Base-by-base conservation (phyloP, 164 flowering plant species). In the Annona cherimola region DNA sequence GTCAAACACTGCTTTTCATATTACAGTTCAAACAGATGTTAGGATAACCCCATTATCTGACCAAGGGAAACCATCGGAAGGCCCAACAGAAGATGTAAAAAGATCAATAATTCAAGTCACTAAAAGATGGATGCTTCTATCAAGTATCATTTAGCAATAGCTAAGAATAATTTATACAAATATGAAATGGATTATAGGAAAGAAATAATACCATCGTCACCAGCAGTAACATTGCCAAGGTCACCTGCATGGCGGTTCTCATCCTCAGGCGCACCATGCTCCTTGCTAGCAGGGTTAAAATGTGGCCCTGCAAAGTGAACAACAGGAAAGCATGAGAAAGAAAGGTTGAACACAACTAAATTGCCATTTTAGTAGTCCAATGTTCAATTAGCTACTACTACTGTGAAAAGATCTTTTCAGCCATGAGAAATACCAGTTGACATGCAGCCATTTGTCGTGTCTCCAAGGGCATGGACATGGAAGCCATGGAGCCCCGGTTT, bases 401-500 rank as follows among this genome's bases (percentile, higher is more conserved):
- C 41, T 14, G 18, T 64, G 18, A 26, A 68, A 6, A 50, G 35
- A 60, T 45, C 16, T 18, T 26, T 63, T 26, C 16, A 11, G 26
- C 50, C 40, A 16, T 0, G 42, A 18, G 20, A 6, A 18, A 14
- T 88, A 92, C 98, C 98, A 75, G 99, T 93, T 71, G 99, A 96
- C 90, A 90, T 82, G 85, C 99, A 96, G 40, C 98, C 99, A 77
- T 96, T 96, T 43, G 98, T 93, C 16, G 99, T 96, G 82, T 93
- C 98, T 42, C 98, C 98, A 79, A 96, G 96, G 60, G 97, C 88
- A 81, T 96, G 99, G 69, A 96, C 92, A 76, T 93, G 99, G 85
- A 96, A 93, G 3, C 98, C 99, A 77, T 93, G 98, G 72, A 81
- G 91, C 63, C 99, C 99, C 45, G 95, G 93, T 76, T 81, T 84